These are phyloP conservation scores for Psilocybe cubensis DNA, from an alignment of 768 basidiomycete genomes.

Conservation along the genomic window DNA sequence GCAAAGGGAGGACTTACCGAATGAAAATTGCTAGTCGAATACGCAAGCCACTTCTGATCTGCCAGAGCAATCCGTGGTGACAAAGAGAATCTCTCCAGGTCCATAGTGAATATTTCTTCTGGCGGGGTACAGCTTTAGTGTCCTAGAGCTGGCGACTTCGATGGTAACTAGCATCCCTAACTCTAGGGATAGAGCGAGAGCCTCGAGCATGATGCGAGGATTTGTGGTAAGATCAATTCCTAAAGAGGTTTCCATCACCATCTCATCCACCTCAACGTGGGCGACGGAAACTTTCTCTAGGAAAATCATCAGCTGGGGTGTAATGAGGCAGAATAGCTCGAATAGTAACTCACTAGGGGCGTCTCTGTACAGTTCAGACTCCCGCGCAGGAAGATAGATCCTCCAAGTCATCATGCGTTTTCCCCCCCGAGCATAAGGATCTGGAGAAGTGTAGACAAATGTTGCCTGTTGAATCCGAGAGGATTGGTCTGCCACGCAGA, in stretches of 20 bases:
- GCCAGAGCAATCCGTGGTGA: slow-evolving; percentile 12
- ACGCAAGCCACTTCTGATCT: slow-evolving; percentile 13
- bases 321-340: neutral
- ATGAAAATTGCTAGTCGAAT: slow-evolving; percentile 8
- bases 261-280: slow-evolving; percentile 38
- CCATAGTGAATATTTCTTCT: slow-evolving; percentile 5
- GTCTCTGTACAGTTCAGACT: slow-evolving; percentile 22
- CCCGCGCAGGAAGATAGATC: slow-evolving; percentile 27
- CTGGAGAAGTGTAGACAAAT: slow-evolving; percentile 27
- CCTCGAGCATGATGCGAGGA: slow-evolving; percentile 36
- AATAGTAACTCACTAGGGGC: slow-evolving; percentile 26
- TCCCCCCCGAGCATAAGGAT: neutral
- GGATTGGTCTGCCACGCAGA: slow-evolving; percentile 24
- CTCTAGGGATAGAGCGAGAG: slow-evolving; percentile 45
- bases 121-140: slow-evolving; percentile 1
- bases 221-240: slow-evolving; percentile 34
- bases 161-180: slow-evolving; percentile 39
- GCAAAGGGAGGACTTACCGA: neutral
- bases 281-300: slow-evolving; percentile 33
- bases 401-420: slow-evolving; percentile 33
- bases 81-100: slow-evolving; percentile 18
- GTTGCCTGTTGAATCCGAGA: slow-evolving; percentile 24
- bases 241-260: slow-evolving; percentile 36
- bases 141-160: slow-evolving; percentile 18
- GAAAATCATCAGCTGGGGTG: neutral